Percentiles rank a stretch among this genome's conserved stretches.
Conservation (phyloP, 306 rosid genomes). For the Ormosia semicastrata region DNA sequence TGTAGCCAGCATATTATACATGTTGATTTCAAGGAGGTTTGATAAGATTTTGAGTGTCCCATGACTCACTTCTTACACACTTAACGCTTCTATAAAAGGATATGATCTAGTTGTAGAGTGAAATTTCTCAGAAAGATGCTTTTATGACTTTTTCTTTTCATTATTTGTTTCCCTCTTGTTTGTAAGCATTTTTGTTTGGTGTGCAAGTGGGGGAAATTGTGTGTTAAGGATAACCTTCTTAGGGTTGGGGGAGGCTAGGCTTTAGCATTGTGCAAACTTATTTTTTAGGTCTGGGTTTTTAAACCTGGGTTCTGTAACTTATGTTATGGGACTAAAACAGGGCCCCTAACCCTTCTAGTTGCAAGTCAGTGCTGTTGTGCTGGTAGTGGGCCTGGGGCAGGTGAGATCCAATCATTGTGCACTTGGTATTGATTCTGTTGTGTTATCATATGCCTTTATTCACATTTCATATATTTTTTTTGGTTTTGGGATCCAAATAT, state of each 20-base stretch:
- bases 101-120: not conserved
- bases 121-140: not conserved
- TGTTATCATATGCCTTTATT: not conserved
- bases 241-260: not conserved
- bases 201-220: slow-evolving; percentile 17
- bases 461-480: not conserved
- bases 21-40: not conserved
- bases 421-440: slow-evolving; percentile 3
- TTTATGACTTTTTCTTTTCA: not conserved
- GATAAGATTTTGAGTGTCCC: not conserved
- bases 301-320: not conserved
- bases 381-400: not conserved
- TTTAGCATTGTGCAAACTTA: slow-evolving; percentile 7
- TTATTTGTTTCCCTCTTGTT: not conserved
- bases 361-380: not conserved
- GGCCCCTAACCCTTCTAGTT: not conserved
- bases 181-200: not conserved
- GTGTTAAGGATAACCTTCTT: slow-evolving; percentile 4
- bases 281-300: not conserved
- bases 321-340: not conserved
- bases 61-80: not conserved
- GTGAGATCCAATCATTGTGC: not conserved
- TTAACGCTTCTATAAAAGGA: not conserved
- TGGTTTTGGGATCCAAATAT: not conserved
- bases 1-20: not conserved